phyloP scores from a whole-genome alignment of 176 grass and related monocot genomes.

The Carex scoparia region DNA sequence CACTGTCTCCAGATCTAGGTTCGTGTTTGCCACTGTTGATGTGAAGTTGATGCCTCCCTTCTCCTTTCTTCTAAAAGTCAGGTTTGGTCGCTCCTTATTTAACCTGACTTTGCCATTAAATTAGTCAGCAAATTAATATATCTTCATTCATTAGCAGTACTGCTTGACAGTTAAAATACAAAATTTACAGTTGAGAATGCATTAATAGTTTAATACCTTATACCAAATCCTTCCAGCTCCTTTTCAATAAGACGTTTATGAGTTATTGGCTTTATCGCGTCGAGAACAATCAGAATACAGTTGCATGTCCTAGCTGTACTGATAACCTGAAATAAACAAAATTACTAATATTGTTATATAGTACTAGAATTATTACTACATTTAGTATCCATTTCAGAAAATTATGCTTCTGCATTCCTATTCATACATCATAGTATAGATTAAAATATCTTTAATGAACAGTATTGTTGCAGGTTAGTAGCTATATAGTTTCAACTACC shows the following conservation, averaged over 20 bases:
- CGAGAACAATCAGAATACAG: slow-evolving; percentile 94
- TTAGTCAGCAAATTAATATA: neutral
- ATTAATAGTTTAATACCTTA: slow-evolving; percentile 78
- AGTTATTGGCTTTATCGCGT: slow-evolving; percentile 97
- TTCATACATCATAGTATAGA: neutral
- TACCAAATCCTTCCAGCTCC: slow-evolving; percentile 96
- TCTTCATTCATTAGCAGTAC: neutral
- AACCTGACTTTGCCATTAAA: slow-evolving; percentile 49
- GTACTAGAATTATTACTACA: neutral
- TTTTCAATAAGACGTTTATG: slow-evolving; percentile 98
- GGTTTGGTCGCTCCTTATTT: slow-evolving; percentile 93
- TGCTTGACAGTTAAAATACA: neutral
- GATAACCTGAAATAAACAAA: slow-evolving; percentile 65
- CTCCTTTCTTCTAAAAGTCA: slow-evolving; percentile 85
- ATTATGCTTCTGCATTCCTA: neutral
- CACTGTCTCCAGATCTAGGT: slow-evolving; percentile 89
- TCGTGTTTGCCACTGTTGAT: slow-evolving; percentile 78
- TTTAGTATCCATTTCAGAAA: neutral
- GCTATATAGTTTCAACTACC: slow-evolving; percentile 39
- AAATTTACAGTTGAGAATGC: neutral
- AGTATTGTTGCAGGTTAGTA: neutral
- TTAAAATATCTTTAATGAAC: neutral
- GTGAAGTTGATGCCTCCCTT: slow-evolving; percentile 99
- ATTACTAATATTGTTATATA: neutral
- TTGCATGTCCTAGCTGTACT: slow-evolving; percentile 99